Base-by-base conservation (phyloP, 2,329 filamentous ascomycete species). In the Verticillium klebahnii region DNA sequence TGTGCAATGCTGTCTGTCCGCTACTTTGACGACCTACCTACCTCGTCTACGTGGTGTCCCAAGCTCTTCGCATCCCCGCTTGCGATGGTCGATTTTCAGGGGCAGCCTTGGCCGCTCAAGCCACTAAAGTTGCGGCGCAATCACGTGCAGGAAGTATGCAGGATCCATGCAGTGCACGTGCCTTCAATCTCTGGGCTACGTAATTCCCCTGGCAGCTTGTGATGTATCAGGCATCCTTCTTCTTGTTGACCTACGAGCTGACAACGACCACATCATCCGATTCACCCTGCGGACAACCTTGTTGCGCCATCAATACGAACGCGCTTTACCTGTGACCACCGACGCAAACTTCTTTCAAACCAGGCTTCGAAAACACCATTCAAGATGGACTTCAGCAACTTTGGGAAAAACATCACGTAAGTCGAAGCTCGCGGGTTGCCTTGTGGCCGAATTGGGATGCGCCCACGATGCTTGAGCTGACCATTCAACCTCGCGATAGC, bases 331-430 rank as follows among this genome's bases (percentile, higher is more conserved):
- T 23, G 19, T 6, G 19, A 19, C 9, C 45, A 52, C 11, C 45
- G 14, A 14, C 9, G 11, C 5, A n/a, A 1, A 25, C 2, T 25
- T 5, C 19, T n/a, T 11, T 52, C 12, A 19, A n/a, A 23, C 19
- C n/a, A 40, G 15, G 37, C 6, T 17, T 17, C 17, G 15, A n/a
- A 17, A 5, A 40, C 37, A 36, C 23, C 23, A 37, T 17, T 40
- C 17, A 29, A 52, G 62, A 86, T 85, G 83, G 83, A 86, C 69
- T 86, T 86, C 78, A 85, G 84, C 73, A 83, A 78, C 68, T 76
- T 86, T 62, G 80, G 83, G 71, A 85, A 82, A 72, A 81, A 78
- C 72, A 72, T 86, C 71, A 82, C 78, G 84, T 86, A 77, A 62
- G 78, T 75, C 5, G 61, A 7, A 54, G 31, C 17, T 54, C 6